Evolutionary conservation across 306 rosid genomes (phyloP).

Genomic region (Cajanus cajan): DNA sequence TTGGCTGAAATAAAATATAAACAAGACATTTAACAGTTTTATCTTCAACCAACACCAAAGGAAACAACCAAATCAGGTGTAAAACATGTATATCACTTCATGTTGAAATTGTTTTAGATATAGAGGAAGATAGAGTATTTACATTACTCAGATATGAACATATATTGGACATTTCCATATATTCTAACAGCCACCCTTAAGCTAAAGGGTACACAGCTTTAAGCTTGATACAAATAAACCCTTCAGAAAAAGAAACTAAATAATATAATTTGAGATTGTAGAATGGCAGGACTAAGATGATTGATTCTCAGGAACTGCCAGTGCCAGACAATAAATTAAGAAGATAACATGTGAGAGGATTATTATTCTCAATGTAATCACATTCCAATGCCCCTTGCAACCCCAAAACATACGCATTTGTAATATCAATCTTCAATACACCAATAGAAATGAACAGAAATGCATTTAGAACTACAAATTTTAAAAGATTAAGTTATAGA

Average conservation of each 20-base stretch:
- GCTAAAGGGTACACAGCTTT: not conserved
- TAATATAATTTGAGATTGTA: not conserved
- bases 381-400: constrained; percentile 16
- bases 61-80: constrained; percentile 11
- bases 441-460: constrained; percentile 5
- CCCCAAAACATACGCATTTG: not conserved
- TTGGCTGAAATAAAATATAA: constrained; percentile 66
- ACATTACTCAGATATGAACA: not conserved
- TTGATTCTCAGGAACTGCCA: not conserved
- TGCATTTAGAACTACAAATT: constrained; percentile 14
- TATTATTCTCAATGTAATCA: not conserved
- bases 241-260: not conserved
- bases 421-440: not conserved
- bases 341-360: not conserved
- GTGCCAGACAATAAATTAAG: constrained; percentile 1
- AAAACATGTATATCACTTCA: not conserved
- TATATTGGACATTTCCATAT: not conserved
- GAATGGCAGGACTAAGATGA: not conserved
- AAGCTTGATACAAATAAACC: not conserved
- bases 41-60: not conserved
- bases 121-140: not conserved
- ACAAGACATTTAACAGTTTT: constrained; percentile 21
- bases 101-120: not conserved
- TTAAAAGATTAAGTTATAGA: not conserved
- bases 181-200: not conserved